Conservation (phyloP, 2,329 filamentous ascomycete species). For the Colletotrichum sidae region DNA sequence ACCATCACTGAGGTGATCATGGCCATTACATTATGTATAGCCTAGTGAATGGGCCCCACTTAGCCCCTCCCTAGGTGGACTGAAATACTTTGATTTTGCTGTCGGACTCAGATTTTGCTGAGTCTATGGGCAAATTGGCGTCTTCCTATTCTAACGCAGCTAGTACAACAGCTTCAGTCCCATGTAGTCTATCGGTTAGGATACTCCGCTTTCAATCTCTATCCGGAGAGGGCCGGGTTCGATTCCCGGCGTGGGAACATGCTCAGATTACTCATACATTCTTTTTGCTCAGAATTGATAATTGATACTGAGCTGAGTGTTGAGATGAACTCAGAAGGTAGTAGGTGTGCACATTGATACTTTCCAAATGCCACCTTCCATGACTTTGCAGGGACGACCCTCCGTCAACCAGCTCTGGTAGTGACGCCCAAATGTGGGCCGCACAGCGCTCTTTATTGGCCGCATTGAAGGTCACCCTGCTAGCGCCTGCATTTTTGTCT, state of each 20-base stretch:
- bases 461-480: not conserved
- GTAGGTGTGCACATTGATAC: no score
- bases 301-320: not conserved
- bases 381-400: not conserved
- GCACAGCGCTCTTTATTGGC: not conserved
- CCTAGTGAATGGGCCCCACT: no score
- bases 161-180: conserved; percentile 11
- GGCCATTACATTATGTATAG: no score
- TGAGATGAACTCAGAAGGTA: not conserved
- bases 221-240: conserved; percentile 32
- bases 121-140: not conserved
- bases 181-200: conserved; percentile 36
- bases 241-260: conserved; percentile 30
- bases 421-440: not conserved
- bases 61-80: no score
- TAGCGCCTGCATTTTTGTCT: conserved; percentile 10
- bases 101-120: not conserved
- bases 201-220: conserved; percentile 32
- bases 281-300: not conserved
- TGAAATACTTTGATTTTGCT: not conserved
- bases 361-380: no score
- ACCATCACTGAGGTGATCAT: no score
- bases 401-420: not conserved
- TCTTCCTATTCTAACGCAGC: no score
- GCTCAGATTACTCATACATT: not conserved